Evolutionary conservation across 2,329 filamentous ascomycete species (phyloP).

Genomic region (Beauveria sp.): DNA sequence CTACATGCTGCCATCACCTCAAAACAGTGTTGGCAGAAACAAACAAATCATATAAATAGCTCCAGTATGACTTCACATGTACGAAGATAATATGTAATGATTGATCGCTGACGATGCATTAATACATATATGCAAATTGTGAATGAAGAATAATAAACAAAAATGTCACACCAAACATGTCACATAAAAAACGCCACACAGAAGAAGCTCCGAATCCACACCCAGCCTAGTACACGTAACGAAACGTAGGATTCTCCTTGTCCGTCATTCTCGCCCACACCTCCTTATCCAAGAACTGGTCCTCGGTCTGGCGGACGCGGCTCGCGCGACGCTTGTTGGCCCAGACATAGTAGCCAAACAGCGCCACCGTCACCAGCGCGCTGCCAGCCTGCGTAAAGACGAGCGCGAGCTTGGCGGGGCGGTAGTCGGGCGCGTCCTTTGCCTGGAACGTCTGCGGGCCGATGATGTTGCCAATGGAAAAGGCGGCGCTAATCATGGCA

Average conservation of each 20-base stretch:
- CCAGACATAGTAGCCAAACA: constrained; percentile 42
- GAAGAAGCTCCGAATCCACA: neutral
- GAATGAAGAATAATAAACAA: neutral
- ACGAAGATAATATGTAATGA: neutral
- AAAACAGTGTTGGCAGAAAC: too few relatives aligned
- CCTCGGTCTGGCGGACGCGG: constrained; percentile 28
- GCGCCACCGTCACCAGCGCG: neutral
- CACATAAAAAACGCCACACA: neutral
- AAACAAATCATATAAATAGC: too few relatives aligned
- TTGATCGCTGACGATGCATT: neutral
- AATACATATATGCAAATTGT: neutral
- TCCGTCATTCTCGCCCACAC: constrained; percentile 49
- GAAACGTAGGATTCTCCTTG: constrained; percentile 48
- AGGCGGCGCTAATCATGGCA: constrained; percentile 16
- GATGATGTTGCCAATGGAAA: constrained; percentile 29
- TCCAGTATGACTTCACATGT: too few relatives aligned
- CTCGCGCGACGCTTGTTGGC: constrained; percentile 34
- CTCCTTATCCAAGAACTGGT: constrained; percentile 33
- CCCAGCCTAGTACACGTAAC: constrained; percentile 36
- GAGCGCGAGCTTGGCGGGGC: constrained; percentile 26
- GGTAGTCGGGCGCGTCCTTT: constrained; percentile 26
- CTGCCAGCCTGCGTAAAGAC: constrained; percentile 6
- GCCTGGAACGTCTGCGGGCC: constrained; percentile 29
- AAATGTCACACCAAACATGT: neutral
- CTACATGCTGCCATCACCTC: too few relatives aligned